phyloP scores from a whole-genome alignment of 2,329 filamentous ascomycete genomes.

The Tolypocladium ovalisporum region DNA sequence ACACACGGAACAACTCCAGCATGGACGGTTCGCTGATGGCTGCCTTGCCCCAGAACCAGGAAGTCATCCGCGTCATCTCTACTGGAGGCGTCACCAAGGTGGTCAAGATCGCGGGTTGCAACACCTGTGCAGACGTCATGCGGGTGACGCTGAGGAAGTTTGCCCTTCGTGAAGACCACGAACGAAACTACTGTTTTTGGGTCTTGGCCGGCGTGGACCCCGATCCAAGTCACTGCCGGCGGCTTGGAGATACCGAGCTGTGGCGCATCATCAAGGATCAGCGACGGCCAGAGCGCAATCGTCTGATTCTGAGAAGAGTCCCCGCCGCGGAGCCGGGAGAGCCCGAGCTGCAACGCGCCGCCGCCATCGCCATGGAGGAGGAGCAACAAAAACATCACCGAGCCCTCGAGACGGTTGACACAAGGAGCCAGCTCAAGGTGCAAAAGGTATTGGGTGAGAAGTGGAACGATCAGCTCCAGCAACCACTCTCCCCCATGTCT shows the following conservation, averaged over 20 bases:
- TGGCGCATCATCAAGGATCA: slow-evolving; percentile 85
- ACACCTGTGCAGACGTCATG: slow-evolving; percentile 86
- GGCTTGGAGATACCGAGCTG: slow-evolving; percentile 76
- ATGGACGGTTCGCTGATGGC: slow-evolving; percentile 81
- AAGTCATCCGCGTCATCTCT: slow-evolving; percentile 86
- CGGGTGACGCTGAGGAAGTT: slow-evolving; percentile 82
- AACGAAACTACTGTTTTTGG: slow-evolving; percentile 95
- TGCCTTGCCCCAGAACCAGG: slow-evolving; percentile 72
- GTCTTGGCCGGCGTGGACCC: slow-evolving; percentile 78
- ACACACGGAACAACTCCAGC: slow-evolving; percentile 73
- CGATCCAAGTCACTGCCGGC: slow-evolving; percentile 68
- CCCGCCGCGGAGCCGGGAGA: slow-evolving; percentile 81
- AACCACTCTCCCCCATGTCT: slow-evolving; percentile 75
- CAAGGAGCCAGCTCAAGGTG: slow-evolving; percentile 75
- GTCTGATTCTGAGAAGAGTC: slow-evolving; percentile 86
- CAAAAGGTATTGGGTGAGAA: slow-evolving; percentile 82
- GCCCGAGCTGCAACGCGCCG: slow-evolving; percentile 76
- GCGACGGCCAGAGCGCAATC: slow-evolving; percentile 74
- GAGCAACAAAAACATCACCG: slow-evolving; percentile 61
- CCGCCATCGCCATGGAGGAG: slow-evolving; percentile 83
- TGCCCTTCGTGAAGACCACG: slow-evolving; percentile 76
- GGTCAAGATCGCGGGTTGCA: slow-evolving; percentile 85
- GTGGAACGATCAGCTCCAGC: slow-evolving; percentile 69
- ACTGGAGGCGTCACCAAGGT: slow-evolving; percentile 87
- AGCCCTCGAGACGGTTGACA: slow-evolving; percentile 53